Evolutionary conservation across 768 basidiomycete genomes (phyloP).

Genomic region (Albatrellus ellisii): DNA sequence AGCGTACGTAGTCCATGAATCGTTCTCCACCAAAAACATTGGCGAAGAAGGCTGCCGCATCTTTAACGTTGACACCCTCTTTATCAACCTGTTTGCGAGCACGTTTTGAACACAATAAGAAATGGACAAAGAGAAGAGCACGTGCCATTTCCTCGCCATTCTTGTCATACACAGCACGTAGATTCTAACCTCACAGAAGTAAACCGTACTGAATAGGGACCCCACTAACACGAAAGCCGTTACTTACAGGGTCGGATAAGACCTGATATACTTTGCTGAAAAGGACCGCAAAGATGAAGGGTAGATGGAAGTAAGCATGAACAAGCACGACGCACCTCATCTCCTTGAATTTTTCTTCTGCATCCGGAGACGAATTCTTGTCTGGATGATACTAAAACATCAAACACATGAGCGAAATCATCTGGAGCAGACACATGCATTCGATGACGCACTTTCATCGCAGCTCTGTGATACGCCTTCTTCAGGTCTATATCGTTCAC

Average conservation of each 20-base stretch:
- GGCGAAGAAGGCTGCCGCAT: conserved; percentile 90
- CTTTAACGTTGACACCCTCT: conserved; percentile 75
- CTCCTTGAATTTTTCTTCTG: conserved; percentile 94
- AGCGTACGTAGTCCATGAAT: conserved; percentile 74
- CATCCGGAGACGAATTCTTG: conserved; percentile 87
- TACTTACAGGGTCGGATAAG: conserved; percentile 60
- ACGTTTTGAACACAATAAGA: too few relatives aligned
- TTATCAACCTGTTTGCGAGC: conserved; percentile 45
- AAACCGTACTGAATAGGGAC: too few relatives aligned
- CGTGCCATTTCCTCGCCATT: conserved; percentile 83
- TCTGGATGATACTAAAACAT: conserved; percentile 75
- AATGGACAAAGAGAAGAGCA: conserved; percentile 3
- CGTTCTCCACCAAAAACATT: conserved; percentile 93
- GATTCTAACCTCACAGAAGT: conserved; percentile 35
- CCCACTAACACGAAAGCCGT: background rate
- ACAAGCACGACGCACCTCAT: conserved; percentile 48
- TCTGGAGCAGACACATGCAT: background rate
- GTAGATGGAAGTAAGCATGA: background rate
- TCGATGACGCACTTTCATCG: conserved; percentile 60
- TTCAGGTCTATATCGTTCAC: conserved; percentile 75
- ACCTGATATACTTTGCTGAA: conserved; percentile 90
- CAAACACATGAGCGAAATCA: background rate
- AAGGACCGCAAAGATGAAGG: conserved; percentile 4
- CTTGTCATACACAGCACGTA: conserved; percentile 86
- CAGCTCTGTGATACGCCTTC: conserved; percentile 90